Evolutionary conservation across 371 early-diverging fungal species (phyloP).

Genomic region (Syncephalastrum sp.): DNA sequence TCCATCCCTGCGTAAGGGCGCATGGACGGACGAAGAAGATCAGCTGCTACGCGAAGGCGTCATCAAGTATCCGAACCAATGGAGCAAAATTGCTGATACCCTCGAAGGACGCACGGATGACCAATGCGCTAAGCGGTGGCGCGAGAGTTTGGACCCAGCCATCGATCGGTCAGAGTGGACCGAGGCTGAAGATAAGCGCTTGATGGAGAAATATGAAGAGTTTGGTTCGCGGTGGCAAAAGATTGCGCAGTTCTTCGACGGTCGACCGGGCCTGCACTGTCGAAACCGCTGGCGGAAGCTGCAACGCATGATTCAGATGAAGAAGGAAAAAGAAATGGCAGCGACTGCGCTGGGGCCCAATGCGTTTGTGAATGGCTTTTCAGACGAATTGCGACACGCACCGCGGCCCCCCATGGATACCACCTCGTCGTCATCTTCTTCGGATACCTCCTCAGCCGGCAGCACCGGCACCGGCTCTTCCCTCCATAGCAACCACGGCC

Average conservation of each 20-base stretch:
- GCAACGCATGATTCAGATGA: slow-evolving; percentile 61
- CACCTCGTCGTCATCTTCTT: slow-evolving; percentile 2
- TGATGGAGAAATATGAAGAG: slow-evolving; percentile 66
- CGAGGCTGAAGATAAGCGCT: slow-evolving; percentile 64
- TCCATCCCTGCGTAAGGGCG: slow-evolving; percentile 72
- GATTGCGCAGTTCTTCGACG: slow-evolving; percentile 76
- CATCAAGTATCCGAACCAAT: slow-evolving; percentile 65
- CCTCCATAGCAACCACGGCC: too few species aligned
- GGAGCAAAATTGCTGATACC: slow-evolving; percentile 80
- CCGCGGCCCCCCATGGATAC: slow-evolving; percentile 12
- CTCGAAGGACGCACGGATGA: slow-evolving; percentile 81
- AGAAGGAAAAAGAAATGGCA: slow-evolving; percentile 39
- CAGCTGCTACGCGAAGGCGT: slow-evolving; percentile 68
- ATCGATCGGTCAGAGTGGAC: slow-evolving; percentile 82
- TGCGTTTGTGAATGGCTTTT: slow-evolving; percentile 29
- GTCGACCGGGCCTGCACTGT: slow-evolving; percentile 79
- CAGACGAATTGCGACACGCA: slow-evolving; percentile 15
- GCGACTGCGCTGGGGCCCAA: slow-evolving; percentile 15
- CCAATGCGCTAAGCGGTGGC: slow-evolving; percentile 83
- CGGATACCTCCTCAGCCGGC: slow-evolving; percentile 10
- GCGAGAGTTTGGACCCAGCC: slow-evolving; percentile 75
- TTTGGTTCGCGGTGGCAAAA: slow-evolving; percentile 83
- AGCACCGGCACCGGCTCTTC: too few species aligned
- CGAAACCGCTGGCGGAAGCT: slow-evolving; percentile 82
- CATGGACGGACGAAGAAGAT: slow-evolving; percentile 83